Percentiles rank a stretch among this genome's conserved stretches.
phyloP scores from a whole-genome alignment of 179 eudicot genomes.

The Patellifolia procumbens region DNA sequence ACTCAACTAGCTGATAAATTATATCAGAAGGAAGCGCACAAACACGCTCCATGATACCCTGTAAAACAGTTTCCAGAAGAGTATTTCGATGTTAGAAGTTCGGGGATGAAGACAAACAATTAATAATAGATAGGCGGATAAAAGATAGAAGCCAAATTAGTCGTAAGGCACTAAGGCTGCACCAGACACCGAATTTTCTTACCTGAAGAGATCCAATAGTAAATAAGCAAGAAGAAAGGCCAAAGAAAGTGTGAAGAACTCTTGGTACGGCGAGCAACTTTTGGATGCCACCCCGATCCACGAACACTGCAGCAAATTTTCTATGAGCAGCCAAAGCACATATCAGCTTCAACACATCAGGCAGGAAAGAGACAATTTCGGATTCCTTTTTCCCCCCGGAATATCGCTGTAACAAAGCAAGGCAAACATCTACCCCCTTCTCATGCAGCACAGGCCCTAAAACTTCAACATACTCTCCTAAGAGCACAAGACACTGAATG shows the following conservation, averaged over 20 bases:
- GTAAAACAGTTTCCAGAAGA: constrained; percentile 24
- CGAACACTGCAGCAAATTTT: constrained; percentile 87
- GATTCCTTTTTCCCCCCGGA: constrained; percentile 55
- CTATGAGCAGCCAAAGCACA: constrained; percentile 90
- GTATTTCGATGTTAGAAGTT: background rate
- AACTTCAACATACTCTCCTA: constrained; percentile 98
- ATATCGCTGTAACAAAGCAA: constrained; percentile 64
- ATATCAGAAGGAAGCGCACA: constrained; percentile 86
- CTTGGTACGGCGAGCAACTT: constrained; percentile 83
- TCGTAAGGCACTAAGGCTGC: background rate
- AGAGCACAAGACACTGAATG: constrained; percentile 80
- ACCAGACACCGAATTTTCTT: constrained; percentile 16
- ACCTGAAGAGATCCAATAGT: constrained; percentile 98
- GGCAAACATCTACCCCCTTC: constrained; percentile 93
- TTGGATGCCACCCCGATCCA: constrained; percentile 95
- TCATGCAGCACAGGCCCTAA: constrained; percentile 94
- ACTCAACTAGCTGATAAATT: constrained; percentile 69
- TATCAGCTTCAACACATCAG: constrained; percentile 87
- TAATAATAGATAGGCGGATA: background rate
- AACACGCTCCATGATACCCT: constrained; percentile 97
- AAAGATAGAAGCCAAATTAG: background rate
- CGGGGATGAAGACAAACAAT: background rate
- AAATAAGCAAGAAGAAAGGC: constrained; percentile 92
- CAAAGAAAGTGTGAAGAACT: constrained; percentile 65
- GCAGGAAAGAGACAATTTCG: constrained; percentile 51